Percentiles rank a stretch among this genome's conserved stretches.
These are phyloP conservation scores for Morella rubra DNA, from an alignment of 306 rosid genomes.

Conservation along the genomic window DNA sequence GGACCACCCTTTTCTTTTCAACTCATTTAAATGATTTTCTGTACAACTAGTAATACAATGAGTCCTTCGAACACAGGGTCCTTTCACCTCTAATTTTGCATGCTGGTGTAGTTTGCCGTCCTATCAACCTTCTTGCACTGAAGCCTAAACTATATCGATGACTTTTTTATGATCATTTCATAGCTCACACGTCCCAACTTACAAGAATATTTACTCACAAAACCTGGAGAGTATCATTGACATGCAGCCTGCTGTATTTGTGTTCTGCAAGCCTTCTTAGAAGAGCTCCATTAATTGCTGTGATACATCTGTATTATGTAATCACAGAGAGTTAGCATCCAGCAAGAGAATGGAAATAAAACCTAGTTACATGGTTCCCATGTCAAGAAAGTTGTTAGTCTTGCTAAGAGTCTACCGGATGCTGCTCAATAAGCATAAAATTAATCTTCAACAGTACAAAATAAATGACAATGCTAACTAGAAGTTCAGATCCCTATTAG, in stretches of 20 bases:
- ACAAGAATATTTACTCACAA: slow-evolving; percentile 2
- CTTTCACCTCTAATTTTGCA: neutral
- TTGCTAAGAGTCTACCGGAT: neutral
- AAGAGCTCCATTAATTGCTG: slow-evolving; percentile 96
- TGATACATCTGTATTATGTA: slow-evolving; percentile 74
- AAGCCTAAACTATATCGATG: neutral
- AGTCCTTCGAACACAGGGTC: neutral
- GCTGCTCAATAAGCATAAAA: neutral
- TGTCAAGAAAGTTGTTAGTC: neutral
- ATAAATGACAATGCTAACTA: neutral
- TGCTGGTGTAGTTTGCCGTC: neutral
- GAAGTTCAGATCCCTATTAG: neutral
- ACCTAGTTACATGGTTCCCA: neutral
- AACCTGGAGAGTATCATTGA: neutral
- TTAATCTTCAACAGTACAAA: neutral
- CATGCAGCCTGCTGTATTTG: slow-evolving; percentile 16
- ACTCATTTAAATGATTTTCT: neutral
- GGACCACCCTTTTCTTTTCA: too few relatives aligned
- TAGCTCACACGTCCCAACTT: neutral
- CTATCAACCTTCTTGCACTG: neutral
- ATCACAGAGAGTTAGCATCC: neutral
- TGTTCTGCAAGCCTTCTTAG: slow-evolving; percentile 12
- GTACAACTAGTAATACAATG: neutral
- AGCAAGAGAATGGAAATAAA: neutral
- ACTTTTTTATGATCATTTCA: neutral